Conservation (phyloP, 371 early-diverging fungal species). For the Mucor irregularis region DNA sequence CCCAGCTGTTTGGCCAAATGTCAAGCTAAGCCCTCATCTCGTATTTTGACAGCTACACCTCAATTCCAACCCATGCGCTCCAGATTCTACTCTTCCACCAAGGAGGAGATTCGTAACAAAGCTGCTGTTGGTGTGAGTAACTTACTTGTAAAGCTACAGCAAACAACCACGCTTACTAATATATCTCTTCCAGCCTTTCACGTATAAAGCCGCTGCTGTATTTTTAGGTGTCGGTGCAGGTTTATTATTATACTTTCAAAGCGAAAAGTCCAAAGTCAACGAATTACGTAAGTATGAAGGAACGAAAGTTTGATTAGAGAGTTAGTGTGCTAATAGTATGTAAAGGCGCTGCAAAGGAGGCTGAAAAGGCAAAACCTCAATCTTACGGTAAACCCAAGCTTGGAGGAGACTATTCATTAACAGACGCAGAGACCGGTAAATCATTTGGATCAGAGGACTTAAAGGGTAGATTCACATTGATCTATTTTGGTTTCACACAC, state of each 20-base stretch:
- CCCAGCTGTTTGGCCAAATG: not conserved
- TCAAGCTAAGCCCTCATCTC: not conserved
- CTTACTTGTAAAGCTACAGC: not conserved
- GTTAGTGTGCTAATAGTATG: not conserved
- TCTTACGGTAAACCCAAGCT: conserved; percentile 83
- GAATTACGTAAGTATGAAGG: conserved; percentile 39
- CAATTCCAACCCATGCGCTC: not conserved
- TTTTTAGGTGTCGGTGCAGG: conserved; percentile 65
- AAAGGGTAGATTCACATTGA: conserved; percentile 79
- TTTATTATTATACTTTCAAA: conserved; percentile 59
- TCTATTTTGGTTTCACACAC: conserved; percentile 98
- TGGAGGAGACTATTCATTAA: conserved; percentile 90
- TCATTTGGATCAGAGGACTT: conserved; percentile 47
- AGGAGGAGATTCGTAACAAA: conserved; percentile 16
- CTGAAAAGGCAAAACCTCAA: conserved; percentile 32
- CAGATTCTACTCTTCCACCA: conserved; percentile 9
- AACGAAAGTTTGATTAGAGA: not conserved
- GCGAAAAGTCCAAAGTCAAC: conserved; percentile 63
- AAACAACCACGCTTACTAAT: not conserved
- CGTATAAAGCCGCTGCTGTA: conserved; percentile 47
- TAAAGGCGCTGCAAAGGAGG: conserved; percentile 23
- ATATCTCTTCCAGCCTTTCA: conserved; percentile 37
- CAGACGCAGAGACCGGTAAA: conserved; percentile 64
- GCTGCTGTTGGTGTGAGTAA: conserved; percentile 27
- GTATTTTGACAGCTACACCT: not conserved